Evolutionary conservation across 441 rosid species (phyloP), one percentile per base, ranked within the genome.

Genomic region (Geranium incanum): DNA sequence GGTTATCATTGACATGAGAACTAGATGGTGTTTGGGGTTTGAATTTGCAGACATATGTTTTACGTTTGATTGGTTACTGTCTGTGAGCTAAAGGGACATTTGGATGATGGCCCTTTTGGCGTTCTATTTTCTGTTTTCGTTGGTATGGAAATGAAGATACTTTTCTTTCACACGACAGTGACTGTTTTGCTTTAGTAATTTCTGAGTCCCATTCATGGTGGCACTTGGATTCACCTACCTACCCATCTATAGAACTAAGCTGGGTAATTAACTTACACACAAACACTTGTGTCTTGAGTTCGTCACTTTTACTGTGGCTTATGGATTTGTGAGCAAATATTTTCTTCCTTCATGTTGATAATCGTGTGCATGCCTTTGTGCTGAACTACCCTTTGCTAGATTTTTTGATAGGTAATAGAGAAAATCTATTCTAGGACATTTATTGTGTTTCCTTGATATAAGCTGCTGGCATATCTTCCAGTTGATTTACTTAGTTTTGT

Each of bases 401-500:
- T 60, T 19, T 33, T 23, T 59, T 59, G 12, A 59, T 19, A 11
- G 64, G n/a, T 60, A 21, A 60, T 60, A 33, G 36, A 19, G 65
- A 8, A 60, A 19, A 21, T 60, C 33, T 5, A 0, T 60, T 19
- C 65, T 21, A 19, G 23, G 12, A 7, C 21, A 12, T 60, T 21
- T 60, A 1, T 59, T 16, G 64, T 59, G 11, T 19, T 60, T 60
- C 33, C 21, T 60, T 60, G 65, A 60, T 8, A 8, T 21, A 60
- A 60, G 65, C 33, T 19, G 36, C 36, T 60, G 36, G 13, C 33
- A 60, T 18, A 9, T 60, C 65, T 60, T 70, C 66, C 48, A 9
- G 12, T 37, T n/a, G 11, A 60, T 60, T 62, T 55, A 38, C n/a
- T 72, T 77, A 63, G 18, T 66, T 68, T 84, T 75, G 72, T 83